Conservation (phyloP, 345 rosid genomes). For the Raphanus raphanistrum region DNA sequence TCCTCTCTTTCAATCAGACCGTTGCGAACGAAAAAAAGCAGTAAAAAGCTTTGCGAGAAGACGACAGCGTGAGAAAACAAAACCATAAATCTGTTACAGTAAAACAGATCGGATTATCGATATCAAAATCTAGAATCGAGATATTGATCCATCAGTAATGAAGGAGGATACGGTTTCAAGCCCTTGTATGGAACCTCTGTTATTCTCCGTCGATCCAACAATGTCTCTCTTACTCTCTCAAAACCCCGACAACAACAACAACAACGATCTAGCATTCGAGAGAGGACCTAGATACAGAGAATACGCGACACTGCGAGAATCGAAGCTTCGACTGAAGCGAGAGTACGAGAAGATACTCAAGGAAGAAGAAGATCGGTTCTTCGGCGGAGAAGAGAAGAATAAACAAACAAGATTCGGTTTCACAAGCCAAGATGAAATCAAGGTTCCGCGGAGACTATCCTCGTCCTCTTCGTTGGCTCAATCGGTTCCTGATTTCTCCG, state of each 20-base stretch:
- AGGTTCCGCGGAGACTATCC: slow-evolving; percentile 38
- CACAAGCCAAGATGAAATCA: slow-evolving; percentile 49
- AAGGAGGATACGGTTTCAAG: slow-evolving; percentile 40
- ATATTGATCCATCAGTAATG: slow-evolving; percentile 30
- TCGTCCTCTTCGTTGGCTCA: slow-evolving; percentile 52
- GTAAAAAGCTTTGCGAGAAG: not conserved
- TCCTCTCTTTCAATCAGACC: slow-evolving; percentile 26
- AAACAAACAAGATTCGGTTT: slow-evolving; percentile 53
- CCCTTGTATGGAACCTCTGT: slow-evolving; percentile 38
- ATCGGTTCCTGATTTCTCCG: slow-evolving; percentile 80
- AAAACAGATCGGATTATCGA: too few species aligned
- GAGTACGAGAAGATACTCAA: slow-evolving; percentile 38
- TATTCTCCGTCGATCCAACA: slow-evolving; percentile 48
- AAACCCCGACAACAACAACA: slow-evolving; percentile 32
- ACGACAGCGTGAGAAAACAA: not conserved
- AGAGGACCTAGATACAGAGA: slow-evolving; percentile 82
- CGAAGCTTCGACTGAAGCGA: slow-evolving; percentile 52
- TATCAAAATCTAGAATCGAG: not conserved
- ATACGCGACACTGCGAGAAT: slow-evolving; percentile 72
- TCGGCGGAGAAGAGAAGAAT: slow-evolving; percentile 34
- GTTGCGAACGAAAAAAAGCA: slow-evolving; percentile 8
- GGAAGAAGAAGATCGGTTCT: slow-evolving; percentile 31
- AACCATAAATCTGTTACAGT: not conserved
- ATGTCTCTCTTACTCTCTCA: slow-evolving; percentile 65
- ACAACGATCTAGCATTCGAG: slow-evolving; percentile 46